Percentiles rank a stretch among this genome's conserved stretches.
Evolutionary conservation across 352 stramenopile genomes (phyloP).

Genomic region (Phytophthora megakarya): DNA sequence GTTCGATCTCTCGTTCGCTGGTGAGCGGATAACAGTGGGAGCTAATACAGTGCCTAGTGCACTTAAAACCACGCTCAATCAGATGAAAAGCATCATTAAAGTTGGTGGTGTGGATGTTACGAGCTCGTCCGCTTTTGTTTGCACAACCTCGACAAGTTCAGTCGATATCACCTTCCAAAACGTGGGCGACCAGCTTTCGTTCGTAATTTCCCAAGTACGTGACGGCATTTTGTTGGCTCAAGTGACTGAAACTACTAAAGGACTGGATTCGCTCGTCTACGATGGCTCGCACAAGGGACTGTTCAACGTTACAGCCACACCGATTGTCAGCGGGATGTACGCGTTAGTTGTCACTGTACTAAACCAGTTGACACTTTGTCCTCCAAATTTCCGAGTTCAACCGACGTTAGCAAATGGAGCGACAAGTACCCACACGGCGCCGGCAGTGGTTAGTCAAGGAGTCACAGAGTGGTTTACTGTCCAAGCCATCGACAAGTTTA

Average conservation of each 20-base stretch:
- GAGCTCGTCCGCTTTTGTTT: constrained; percentile 41
- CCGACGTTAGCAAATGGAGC: constrained; percentile 72
- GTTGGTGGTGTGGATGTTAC: constrained; percentile 60
- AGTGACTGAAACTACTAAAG: constrained; percentile 65
- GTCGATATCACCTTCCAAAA: constrained; percentile 54
- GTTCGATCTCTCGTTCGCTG: constrained; percentile 61
- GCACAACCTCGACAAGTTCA: constrained; percentile 31
- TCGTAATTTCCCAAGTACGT: constrained; percentile 47
- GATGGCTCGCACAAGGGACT: constrained; percentile 58
- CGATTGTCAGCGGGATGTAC: constrained; percentile 79
- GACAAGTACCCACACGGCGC: constrained; percentile 79
- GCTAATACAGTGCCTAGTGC: constrained; percentile 37
- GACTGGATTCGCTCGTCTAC: constrained; percentile 76
- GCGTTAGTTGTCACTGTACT: constrained; percentile 59
- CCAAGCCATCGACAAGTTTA: constrained; percentile 91
- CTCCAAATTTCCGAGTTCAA: constrained; percentile 76
- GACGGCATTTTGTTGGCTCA: constrained; percentile 56
- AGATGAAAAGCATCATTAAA: constrained; percentile 38
- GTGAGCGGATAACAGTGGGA: constrained; percentile 39
- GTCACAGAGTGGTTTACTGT: constrained; percentile 80
- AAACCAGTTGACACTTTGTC: constrained; percentile 58
- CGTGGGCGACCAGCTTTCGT: constrained; percentile 49
- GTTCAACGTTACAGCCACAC: constrained; percentile 87
- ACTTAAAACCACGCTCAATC: constrained; percentile 62
- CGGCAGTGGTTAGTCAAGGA: constrained; percentile 82